Percentiles rank a stretch among this genome's conserved stretches.
Evolutionary conservation across 202 grass and related monocot species (phyloP).

Genomic region (Schoenoplectus tabernaemontani): DNA sequence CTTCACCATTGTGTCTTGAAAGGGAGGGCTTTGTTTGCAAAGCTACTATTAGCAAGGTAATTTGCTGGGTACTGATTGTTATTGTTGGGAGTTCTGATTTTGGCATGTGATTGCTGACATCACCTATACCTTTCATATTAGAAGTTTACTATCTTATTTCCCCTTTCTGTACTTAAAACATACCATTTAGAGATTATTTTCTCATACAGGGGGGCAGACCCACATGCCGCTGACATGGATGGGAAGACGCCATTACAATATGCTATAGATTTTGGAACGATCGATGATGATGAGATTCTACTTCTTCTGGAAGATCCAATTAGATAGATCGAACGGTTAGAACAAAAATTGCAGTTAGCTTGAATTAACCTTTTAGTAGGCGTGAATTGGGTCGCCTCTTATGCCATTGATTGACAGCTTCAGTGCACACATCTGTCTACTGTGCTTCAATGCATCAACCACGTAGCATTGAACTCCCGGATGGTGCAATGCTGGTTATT

Average conservation of each 20-base stretch:
- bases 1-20: slow-evolving; percentile 94
- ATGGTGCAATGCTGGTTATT: slow-evolving; percentile 19
- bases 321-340: slow-evolving; percentile 39
- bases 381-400: slow-evolving; percentile 8
- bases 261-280: slow-evolving; percentile 64
- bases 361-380: slow-evolving; percentile 14
- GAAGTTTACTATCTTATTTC: not conserved
- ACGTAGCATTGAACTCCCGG: not conserved
- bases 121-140: not conserved
- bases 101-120: not conserved
- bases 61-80: not conserved
- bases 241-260: slow-evolving; percentile 73
- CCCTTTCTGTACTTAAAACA: not conserved
- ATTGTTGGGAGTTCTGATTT: not conserved
- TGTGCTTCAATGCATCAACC: slow-evolving; percentile 5
- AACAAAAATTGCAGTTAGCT: slow-evolving; percentile 7
- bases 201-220: slow-evolving; percentile 62
- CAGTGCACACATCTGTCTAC: not conserved
- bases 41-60: slow-evolving; percentile 76
- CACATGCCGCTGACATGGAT: slow-evolving; percentile 44
- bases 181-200: slow-evolving; percentile 1
- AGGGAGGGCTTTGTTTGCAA: slow-evolving; percentile 45
- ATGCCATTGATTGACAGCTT: slow-evolving; percentile 3
- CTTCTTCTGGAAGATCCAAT: slow-evolving; percentile 71
- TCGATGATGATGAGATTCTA: slow-evolving; percentile 79